Conservation (phyloP, 1,139 yeast species). For the Kodamaea sp. region DNA sequence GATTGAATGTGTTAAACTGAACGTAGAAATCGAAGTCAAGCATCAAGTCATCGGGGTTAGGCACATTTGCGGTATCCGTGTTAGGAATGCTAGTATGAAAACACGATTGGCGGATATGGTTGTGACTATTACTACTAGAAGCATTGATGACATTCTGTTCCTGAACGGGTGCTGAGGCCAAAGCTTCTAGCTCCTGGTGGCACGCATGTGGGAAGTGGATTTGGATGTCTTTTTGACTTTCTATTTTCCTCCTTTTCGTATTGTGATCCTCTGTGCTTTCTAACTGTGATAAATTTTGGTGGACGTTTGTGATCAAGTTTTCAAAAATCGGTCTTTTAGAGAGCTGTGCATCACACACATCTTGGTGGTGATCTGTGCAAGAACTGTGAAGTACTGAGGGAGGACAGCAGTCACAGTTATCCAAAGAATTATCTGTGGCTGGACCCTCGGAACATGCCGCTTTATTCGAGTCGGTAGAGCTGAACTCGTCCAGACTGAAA, state of each 20-base stretch:
- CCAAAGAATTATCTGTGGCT: background rate
- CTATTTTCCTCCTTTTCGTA: constrained; percentile 14
- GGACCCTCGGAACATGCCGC: background rate
- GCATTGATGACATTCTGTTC: background rate
- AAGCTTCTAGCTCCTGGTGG: constrained; percentile 23
- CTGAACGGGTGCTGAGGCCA: background rate
- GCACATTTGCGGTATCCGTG: constrained; percentile 6
- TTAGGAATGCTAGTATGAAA: constrained; percentile 47
- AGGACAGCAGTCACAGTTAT: constrained; percentile 3
- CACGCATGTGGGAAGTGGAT: constrained; percentile 43
- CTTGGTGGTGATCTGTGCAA: constrained; percentile 9
- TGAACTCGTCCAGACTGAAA: constrained; percentile 1
- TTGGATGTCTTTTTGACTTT: constrained; percentile 16
- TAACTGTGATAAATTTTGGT: constrained; percentile 20
- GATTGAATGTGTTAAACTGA: constrained; percentile 41
- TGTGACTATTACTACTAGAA: constrained; percentile 10
- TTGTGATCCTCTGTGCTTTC: constrained; percentile 1
- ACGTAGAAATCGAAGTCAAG: constrained; percentile 47
- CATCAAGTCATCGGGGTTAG: constrained; percentile 20
- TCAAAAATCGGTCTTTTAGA: constrained; percentile 33
- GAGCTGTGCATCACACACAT: constrained; percentile 30
- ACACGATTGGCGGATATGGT: constrained; percentile 46
- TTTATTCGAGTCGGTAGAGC: background rate
- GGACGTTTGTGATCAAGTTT: constrained; percentile 37
- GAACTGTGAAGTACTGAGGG: background rate